Evolutionary conservation across 140 eudicot species (phyloP).

Genomic region (Bidens hawaiensis): DNA sequence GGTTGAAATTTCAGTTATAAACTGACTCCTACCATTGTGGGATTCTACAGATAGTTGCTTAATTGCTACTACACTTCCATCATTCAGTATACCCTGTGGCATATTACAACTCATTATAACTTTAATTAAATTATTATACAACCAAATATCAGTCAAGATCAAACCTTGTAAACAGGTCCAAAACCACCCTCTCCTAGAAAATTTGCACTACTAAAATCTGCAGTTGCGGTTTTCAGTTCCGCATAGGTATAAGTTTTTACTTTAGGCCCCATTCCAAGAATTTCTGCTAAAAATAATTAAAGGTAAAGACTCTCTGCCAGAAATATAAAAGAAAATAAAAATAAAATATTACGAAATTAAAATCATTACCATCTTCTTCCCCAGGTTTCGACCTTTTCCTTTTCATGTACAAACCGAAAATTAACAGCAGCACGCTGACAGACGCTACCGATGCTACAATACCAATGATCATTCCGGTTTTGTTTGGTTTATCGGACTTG

Average conservation of each 20-base stretch:
- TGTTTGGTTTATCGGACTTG: constrained; percentile 27
- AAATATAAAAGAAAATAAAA: constrained; percentile 4
- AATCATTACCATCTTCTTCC: constrained; percentile 60
- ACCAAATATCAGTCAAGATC: not conserved
- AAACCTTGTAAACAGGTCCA: constrained; percentile 79
- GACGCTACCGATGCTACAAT: constrained; percentile 38
- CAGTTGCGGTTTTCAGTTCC: constrained; percentile 66
- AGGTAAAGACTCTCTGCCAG: constrained; percentile 1
- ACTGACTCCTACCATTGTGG: not conserved
- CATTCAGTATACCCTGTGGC: not conserved
- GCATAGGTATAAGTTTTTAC: constrained; percentile 58
- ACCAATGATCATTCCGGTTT: constrained; percentile 64
- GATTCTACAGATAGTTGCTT: not conserved
- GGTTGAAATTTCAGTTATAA: not conserved
- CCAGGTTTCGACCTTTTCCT: constrained; percentile 26
- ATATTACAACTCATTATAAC: not conserved
- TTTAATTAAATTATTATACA: not conserved
- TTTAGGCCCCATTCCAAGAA: constrained; percentile 56
- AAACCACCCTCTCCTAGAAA: constrained; percentile 95
- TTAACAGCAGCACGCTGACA: constrained; percentile 29
- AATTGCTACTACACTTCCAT: not conserved
- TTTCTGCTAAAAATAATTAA: constrained; percentile 33
- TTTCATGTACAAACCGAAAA: constrained; percentile 37
- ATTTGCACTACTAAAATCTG: constrained; percentile 54
- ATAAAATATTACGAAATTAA: constrained; percentile 4